Conservation (phyloP, 2,329 filamentous ascomycete genomes). For the Blastomyces parvus region DNA sequence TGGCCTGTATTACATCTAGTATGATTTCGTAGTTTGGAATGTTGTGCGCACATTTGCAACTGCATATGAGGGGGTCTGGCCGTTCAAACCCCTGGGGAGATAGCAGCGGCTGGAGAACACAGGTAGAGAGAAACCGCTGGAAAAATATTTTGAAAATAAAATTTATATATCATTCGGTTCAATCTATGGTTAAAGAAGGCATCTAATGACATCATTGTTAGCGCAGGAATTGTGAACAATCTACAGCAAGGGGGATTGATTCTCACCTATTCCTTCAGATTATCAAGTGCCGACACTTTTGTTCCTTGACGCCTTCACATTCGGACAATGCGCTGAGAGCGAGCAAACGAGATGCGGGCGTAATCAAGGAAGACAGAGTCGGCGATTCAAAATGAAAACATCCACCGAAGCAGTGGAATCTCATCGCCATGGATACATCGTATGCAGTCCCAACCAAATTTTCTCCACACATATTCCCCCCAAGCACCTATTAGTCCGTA, state of each 20-base stretch:
- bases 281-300: slow-evolving; percentile 14
- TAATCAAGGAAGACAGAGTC: slow-evolving; percentile 8
- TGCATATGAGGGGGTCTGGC: background rate
- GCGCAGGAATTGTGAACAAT: background rate
- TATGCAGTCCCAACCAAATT: background rate
- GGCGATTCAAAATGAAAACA: slow-evolving; percentile 2
- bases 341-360: background rate
- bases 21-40: background rate
- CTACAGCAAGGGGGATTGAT: background rate
- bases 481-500: background rate
- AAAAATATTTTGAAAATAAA: background rate
- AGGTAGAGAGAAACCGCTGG: background rate
- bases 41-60: background rate
- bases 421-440: background rate
- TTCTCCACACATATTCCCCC: background rate
- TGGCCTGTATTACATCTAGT: background rate
- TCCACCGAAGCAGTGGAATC: background rate
- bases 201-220: background rate
- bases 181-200: slow-evolving; percentile 1
- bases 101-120: too few relatives aligned
- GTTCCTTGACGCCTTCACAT: background rate
- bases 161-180: background rate
- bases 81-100: too few relatives aligned
- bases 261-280: slow-evolving; percentile 11
- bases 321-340: background rate